A percentile compares a stretch with the other conserved stretches of the same genome.
Evolutionary conservation across 2,329 filamentous ascomycete genomes (phyloP).

Genomic region (Coniochaeta sp.): DNA sequence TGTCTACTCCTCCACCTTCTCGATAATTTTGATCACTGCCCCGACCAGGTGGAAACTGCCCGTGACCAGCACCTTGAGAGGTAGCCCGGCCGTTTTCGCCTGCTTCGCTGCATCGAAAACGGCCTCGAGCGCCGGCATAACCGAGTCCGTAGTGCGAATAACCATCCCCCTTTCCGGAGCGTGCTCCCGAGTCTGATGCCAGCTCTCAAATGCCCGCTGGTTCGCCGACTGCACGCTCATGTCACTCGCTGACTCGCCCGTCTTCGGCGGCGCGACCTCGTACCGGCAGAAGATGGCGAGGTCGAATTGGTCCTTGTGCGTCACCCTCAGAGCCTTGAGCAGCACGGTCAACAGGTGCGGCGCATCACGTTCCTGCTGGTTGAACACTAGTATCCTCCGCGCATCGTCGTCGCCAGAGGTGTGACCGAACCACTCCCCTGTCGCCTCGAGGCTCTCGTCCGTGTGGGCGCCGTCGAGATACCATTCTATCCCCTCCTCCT

Average conservation of each 20-base stretch:
- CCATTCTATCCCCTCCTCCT: slow-evolving; percentile 54
- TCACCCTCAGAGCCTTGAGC: slow-evolving; percentile 15
- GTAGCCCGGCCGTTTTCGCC: slow-evolving; percentile 14
- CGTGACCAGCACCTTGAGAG: slow-evolving; percentile 38
- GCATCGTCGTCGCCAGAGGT: slow-evolving; percentile 14
- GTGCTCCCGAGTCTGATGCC: too few species aligned
- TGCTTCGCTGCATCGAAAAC: not conserved
- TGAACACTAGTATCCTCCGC: slow-evolving; percentile 68
- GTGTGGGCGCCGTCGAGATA: slow-evolving; percentile 93
- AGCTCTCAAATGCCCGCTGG: slow-evolving; percentile 42
- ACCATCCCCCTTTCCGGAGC: slow-evolving; percentile 8
- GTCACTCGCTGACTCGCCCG: slow-evolving; percentile 38
- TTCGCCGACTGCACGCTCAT: slow-evolving; percentile 41
- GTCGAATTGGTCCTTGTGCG: slow-evolving; percentile 16
- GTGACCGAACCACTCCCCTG: slow-evolving; percentile 62
- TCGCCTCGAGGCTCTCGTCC: slow-evolving; percentile 76
- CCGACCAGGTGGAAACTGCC: slow-evolving; percentile 42
- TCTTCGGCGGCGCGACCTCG: slow-evolving; percentile 47
- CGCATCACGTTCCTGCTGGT: slow-evolving; percentile 63
- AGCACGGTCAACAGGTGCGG: slow-evolving; percentile 40
- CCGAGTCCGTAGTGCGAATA: not conserved
- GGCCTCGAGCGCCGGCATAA: not conserved
- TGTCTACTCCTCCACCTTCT: slow-evolving; percentile 15
- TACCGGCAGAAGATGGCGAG: slow-evolving; percentile 71
- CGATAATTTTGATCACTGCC: slow-evolving; percentile 23